Evolutionary conservation across 2,329 filamentous ascomycete genomes (phyloP), one percentile per base, ranked within the genome.

Genomic region (Phyllachora maydis): DNA sequence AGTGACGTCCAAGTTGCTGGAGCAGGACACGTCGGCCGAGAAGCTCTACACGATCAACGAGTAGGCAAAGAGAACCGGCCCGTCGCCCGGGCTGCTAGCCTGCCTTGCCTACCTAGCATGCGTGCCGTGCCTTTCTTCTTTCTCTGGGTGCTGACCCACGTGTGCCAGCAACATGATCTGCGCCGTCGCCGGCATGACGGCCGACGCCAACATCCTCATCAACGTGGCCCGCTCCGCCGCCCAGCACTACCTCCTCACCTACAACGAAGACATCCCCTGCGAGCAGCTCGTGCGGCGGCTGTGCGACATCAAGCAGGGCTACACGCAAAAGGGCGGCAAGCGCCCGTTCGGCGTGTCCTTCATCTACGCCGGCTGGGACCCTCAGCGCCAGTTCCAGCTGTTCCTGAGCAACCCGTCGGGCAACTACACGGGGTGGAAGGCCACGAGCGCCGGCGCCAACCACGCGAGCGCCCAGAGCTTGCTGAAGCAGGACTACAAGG

Each of bases 1-100:
- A 60, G 88, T 98, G 41, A 98, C 88, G 31, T 95, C 88, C 55
- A 98, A 98, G 69, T 64, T 98, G 46, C 56, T 98, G 45, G 88
- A 98, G 64, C 90, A 98, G 59, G 88, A 98, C 56, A 98, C 90
- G 34, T 95, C 88, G 26, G 90, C 88, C 23, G 88, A 98, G 72
- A 98, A 98, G 71, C 79, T 98, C 38, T 98, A 98, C 55, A 93
- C 92, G 42, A 59, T 98, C 41, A 98, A 98, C 41, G 88, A 98
- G 85, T 93, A 60, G 32, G 75, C 42, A n/a, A n/a, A n/a, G n/a
- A n/a, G n/a, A n/a, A n/a, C n/a, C 16, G 13, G 19, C 11, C 15
- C 16, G 8, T 11, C 21, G 25, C 2, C 15, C 11, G 9, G 2
- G 1, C 9, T 8, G 5, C 7, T 17, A 16, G 6, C 12, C 12